A percentile compares a stretch with the other conserved stretches of the same genome.
phyloP scores from a whole-genome alignment of 2,329 filamentous ascomycete species.

The Bipolaris zeicola region DNA sequence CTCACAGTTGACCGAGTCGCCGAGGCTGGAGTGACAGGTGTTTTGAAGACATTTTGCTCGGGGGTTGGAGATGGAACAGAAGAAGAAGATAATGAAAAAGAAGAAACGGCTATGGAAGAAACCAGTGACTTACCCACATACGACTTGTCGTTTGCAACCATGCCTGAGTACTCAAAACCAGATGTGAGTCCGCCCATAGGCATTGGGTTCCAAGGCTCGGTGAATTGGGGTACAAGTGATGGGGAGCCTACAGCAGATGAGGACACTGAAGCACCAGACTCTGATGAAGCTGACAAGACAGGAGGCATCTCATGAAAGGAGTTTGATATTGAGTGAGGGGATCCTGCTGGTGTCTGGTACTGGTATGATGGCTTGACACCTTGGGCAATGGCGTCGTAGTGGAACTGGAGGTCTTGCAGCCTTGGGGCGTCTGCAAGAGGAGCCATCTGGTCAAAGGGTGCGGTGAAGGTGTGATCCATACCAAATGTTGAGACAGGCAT shows the following conservation, averaged over 20 bases:
- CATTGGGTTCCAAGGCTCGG: conserved; percentile 64
- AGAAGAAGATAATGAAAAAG: conserved; percentile 25
- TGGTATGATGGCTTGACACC: conserved; percentile 45
- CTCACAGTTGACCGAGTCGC: conserved; percentile 43
- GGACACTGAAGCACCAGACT: conserved; percentile 58
- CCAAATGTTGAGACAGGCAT: conserved; percentile 34
- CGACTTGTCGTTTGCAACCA: conserved; percentile 54
- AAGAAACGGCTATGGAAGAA: conserved; percentile 39
- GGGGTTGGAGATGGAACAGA: conserved; percentile 25
- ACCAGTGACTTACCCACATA: conserved; percentile 58
- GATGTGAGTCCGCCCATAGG: conserved; percentile 65
- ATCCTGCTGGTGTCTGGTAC: conserved; percentile 49
- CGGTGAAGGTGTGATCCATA: conserved; percentile 47
- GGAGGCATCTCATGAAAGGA: conserved; percentile 56
- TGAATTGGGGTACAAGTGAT: conserved; percentile 65
- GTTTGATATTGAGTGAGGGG: conserved; percentile 52
- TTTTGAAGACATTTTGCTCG: conserved; percentile 37
- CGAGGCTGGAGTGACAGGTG: conserved; percentile 46
- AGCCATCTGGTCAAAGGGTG: conserved; percentile 43
- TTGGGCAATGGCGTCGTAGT: conserved; percentile 44
- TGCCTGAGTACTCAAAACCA: conserved; percentile 59
- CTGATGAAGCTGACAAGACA: conserved; percentile 55
- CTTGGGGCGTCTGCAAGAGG: conserved; percentile 41
- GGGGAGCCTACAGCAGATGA: conserved; percentile 59
- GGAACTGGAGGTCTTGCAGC: conserved; percentile 45